Evolutionary conservation across 1,139 yeast genomes (phyloP).

Genomic region (Oligophagozyma castellii): DNA sequence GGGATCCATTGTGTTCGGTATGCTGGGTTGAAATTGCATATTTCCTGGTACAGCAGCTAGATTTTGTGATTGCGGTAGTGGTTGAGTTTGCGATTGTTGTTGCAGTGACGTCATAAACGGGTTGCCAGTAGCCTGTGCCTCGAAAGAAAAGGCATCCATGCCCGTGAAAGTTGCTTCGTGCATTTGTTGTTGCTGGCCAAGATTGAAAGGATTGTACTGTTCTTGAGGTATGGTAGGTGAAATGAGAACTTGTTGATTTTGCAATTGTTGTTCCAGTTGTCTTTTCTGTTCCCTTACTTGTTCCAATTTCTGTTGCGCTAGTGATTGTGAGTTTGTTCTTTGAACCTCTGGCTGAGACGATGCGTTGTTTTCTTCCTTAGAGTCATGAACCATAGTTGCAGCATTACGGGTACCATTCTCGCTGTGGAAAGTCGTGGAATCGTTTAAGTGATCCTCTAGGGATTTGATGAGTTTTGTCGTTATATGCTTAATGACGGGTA

Average conservation of each 20-base stretch:
- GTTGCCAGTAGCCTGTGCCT: constrained; percentile 17
- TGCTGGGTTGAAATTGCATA: too few species aligned
- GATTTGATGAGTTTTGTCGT: constrained; percentile 86
- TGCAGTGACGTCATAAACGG: constrained; percentile 5
- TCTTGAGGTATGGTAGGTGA: constrained; percentile 19
- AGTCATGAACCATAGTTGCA: too few species aligned
- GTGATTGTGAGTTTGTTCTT: constrained; percentile 7
- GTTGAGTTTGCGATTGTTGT: constrained; percentile 7
- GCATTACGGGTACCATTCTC: constrained; percentile 6
- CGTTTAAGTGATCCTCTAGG: constrained; percentile 67
- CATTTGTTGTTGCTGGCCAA: constrained; percentile 4
- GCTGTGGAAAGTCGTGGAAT: too few species aligned
- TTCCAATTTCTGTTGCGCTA: constrained; percentile 17
- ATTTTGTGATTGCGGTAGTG: constrained; percentile 8
- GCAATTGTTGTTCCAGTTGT: constrained; percentile 18
- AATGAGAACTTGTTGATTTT: constrained; percentile 15
- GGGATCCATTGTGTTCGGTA: constrained; percentile 31
- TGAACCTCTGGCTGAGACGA: constrained; percentile 1
- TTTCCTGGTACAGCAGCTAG: constrained; percentile 12
- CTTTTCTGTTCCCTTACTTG: constrained; percentile 20
- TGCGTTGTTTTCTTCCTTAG: constrained; percentile 2
- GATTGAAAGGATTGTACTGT: constrained; percentile 19
- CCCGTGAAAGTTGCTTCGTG: constrained; percentile 9
- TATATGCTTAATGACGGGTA: constrained; percentile 93
- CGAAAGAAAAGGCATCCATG: constrained; percentile 5